Percentiles rank a stretch among this genome's conserved stretches.
phyloP scores from a whole-genome alignment of 208 protist species.

The Leishmania braziliensis region DNA sequence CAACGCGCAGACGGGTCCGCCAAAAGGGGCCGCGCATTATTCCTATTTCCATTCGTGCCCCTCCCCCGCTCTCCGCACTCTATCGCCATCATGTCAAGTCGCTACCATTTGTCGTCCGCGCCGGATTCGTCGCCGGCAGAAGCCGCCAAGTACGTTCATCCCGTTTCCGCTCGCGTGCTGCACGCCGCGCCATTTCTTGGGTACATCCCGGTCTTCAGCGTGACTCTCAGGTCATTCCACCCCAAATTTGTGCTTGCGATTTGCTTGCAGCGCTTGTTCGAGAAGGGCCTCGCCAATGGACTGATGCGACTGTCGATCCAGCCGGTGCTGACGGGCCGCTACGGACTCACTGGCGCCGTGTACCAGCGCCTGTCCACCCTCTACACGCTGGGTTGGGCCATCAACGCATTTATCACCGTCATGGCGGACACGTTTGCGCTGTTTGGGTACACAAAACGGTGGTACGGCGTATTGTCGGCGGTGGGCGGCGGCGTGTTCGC shows the following conservation, averaged over 20 bases:
- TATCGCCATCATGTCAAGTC: constrained; percentile 2
- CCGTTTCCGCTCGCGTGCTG: constrained; percentile 26
- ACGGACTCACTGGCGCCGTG: constrained; percentile 33
- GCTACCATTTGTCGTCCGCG: background rate
- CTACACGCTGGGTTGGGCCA: constrained; percentile 57
- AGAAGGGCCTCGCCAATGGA: constrained; percentile 58
- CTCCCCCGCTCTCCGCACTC: background rate
- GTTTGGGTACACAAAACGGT: constrained; percentile 77
- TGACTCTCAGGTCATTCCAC: constrained; percentile 41
- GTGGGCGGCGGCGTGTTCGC: constrained; percentile 52
- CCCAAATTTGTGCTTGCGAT: constrained; percentile 49
- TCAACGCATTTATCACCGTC: constrained; percentile 69
- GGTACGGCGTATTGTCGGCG: constrained; percentile 61
- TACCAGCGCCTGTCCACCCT: constrained; percentile 65
- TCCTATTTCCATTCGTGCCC: background rate
- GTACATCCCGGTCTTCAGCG: constrained; percentile 55
- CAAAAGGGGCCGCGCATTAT: background rate
- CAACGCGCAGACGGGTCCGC: background rate
- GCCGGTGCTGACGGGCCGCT: constrained; percentile 57
- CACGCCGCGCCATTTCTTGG: constrained; percentile 17
- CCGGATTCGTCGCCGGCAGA: background rate
- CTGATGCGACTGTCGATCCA: constrained; percentile 45
- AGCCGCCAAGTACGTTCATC: constrained; percentile 23
- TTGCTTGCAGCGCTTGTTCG: constrained; percentile 52
- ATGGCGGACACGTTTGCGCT: constrained; percentile 67